phyloP scores from a whole-genome alignment of 2,329 filamentous ascomycete species.

The Pseudogymnoascus sp. region DNA sequence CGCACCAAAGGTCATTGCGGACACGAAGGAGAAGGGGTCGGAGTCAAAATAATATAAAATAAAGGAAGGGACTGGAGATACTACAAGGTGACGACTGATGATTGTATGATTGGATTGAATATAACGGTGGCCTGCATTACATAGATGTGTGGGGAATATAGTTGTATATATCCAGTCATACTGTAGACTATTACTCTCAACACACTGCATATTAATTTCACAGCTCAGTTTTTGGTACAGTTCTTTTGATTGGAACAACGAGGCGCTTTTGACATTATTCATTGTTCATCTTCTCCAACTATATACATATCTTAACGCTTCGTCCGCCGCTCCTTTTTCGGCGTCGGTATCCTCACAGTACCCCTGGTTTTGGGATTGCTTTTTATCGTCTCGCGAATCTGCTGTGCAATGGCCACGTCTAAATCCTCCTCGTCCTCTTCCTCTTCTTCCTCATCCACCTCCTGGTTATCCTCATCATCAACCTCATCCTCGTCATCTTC shows the following conservation, averaged over 20 bases:
- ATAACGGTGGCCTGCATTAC: not conserved
- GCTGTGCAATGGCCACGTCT: constrained; percentile 24
- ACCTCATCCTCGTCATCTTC: constrained; percentile 34
- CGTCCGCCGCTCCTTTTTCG: constrained; percentile 29
- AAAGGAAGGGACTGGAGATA: not conserved
- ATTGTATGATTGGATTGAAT: constrained; percentile 4
- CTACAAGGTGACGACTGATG: not conserved
- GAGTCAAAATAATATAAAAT: not conserved
- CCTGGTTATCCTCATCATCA: constrained; percentile 36
- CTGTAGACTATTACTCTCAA: constrained; percentile 7
- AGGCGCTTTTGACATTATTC: constrained; percentile 7
- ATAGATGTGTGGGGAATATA: constrained; percentile 5
- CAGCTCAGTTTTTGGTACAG: not conserved
- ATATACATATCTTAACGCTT: constrained; percentile 11
- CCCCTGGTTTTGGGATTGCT: constrained; percentile 19
- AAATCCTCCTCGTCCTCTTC: constrained; percentile 21
- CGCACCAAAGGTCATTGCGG: not conserved
- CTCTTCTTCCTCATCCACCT: constrained; percentile 24
- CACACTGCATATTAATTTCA: not conserved
- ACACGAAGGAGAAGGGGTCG: not conserved
- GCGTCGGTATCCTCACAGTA: constrained; percentile 15
- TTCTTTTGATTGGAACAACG: not conserved
- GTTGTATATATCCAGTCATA: constrained; percentile 4
- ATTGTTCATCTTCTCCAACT: constrained; percentile 4
- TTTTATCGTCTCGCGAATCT: constrained; percentile 25